Evolutionary conservation across 768 basidiomycete species (phyloP).

Genomic region (Hericium erinaceus): DNA sequence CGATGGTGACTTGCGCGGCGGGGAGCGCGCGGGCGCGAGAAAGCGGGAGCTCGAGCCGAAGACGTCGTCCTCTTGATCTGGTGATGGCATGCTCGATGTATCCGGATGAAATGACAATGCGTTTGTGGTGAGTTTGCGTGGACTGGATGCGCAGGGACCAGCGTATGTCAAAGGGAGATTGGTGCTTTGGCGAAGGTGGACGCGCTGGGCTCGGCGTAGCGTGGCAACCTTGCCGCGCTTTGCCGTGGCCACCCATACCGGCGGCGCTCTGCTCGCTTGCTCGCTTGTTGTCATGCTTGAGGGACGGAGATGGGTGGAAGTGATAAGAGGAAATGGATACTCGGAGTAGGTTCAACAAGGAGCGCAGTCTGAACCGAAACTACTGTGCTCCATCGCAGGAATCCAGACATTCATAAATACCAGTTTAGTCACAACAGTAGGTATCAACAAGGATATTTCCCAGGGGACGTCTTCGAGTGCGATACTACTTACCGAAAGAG

Average conservation of each 20-base stretch:
- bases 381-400: too few species aligned
- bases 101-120: neutral
- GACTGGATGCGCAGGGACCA: neutral
- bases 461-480: too few species aligned
- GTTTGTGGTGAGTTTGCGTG: neutral
- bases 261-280: too few species aligned
- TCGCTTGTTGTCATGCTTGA: too few species aligned
- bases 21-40: constrained; percentile 19
- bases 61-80: neutral
- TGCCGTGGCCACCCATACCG: neutral
- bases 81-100: neutral
- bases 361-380: too few species aligned
- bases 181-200: neutral
- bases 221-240: neutral
- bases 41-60: constrained; percentile 9
- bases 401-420: too few species aligned
- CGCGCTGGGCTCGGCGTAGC: neutral
- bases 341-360: too few species aligned
- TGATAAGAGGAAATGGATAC: too few species aligned
- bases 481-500: too few species aligned
- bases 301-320: too few species aligned
- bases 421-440: too few species aligned
- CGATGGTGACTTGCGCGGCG: constrained; percentile 22
- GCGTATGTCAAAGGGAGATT: neutral
- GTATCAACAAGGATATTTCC: too few species aligned